phyloP scores from a whole-genome alignment of 78 protist species.

The Protostelium mycophagum region DNA sequence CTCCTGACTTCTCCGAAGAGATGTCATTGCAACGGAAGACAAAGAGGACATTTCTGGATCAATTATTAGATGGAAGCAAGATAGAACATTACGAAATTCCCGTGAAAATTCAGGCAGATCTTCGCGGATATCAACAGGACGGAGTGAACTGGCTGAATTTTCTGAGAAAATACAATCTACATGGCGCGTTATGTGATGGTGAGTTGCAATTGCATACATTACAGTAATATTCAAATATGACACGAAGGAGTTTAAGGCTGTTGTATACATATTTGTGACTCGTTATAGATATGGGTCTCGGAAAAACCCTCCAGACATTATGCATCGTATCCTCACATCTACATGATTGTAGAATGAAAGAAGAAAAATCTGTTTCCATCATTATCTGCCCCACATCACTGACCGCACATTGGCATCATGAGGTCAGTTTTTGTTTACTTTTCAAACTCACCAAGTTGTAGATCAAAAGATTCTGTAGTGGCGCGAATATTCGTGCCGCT shows the following conservation, averaged over 20 bases:
- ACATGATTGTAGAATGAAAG: slow-evolving; percentile 16
- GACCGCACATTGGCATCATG: slow-evolving; percentile 88
- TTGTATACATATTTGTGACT: no score
- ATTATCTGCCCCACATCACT: slow-evolving; percentile 94
- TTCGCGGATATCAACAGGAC: slow-evolving; percentile 89
- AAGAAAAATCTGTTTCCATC: slow-evolving; percentile 60
- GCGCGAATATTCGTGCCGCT: slow-evolving; percentile 27
- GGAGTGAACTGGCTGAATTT: slow-evolving; percentile 95
- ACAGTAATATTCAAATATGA: not conserved
- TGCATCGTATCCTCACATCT: slow-evolving; percentile 68
- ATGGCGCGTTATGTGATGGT: slow-evolving; percentile 89
- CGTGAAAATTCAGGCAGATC: slow-evolving; percentile 64
- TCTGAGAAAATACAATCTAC: slow-evolving; percentile 59
- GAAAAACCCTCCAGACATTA: slow-evolving; percentile 93
- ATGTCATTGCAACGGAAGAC: slow-evolving; percentile 9
- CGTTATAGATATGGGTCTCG: slow-evolving; percentile 96
- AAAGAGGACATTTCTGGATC: slow-evolving; percentile 53
- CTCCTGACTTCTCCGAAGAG: slow-evolving; percentile 17
- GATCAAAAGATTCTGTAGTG: slow-evolving; percentile 51
- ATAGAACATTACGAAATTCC: slow-evolving; percentile 49
- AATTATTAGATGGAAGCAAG: slow-evolving; percentile 45
- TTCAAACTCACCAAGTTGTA: not conserved
- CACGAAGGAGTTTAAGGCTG: not conserved
- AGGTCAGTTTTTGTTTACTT: no score
- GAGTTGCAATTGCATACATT: no score